Base-by-base conservation (phyloP, 2,329 filamentous ascomycete genomes). In the Dothidotthia symphoricarpi region DNA sequence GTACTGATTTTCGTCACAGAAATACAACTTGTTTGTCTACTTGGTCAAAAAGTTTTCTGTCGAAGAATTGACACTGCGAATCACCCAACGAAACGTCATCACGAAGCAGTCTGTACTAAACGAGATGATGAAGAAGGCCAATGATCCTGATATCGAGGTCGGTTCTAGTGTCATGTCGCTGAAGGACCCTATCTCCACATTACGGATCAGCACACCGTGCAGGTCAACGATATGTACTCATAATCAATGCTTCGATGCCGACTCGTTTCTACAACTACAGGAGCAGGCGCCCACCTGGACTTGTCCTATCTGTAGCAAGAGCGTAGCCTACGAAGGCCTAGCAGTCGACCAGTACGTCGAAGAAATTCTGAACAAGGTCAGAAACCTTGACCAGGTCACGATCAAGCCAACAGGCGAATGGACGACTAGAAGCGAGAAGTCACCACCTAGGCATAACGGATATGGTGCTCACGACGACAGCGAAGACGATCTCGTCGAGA, bases 241-340 rank as follows among this genome's bases (percentile, higher is more conserved):
- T 64, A 86, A 93, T 16, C 88, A 95, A 61, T 98, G 93, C 63
- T 98, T 97, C 54, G 93, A 98, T 64, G 91, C 86, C 3, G 84
- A 81, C 3, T 94, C 88, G 2, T 98, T 96, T 62, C 75, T 98
- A 14, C 88, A 95, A 55, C 71, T 98, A 17, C 91, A 97, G 63
- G 89, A 97, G 63, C 93, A 98, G 71, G 91, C 88, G 0, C 93
- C 93, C 0, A 94, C 93, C 13, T 98, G 93, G 93, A 76, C 82
- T n/a, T 98, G 93, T 58, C 93, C 93, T 0, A 84, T 96, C 15
- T 98, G 93, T 72, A 91, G 85, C 67, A 94, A 90, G 59, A 69
- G 80, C 0, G 83, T 89, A 2, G 81, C 83, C 0, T 98, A 88
- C 64, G 85, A 91, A 34, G 82, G 80, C 31, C 71, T 98, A 16